These are phyloP conservation scores for Mycena amicta DNA, from an alignment of 768 basidiomycete genomes.

Conservation along the genomic window DNA sequence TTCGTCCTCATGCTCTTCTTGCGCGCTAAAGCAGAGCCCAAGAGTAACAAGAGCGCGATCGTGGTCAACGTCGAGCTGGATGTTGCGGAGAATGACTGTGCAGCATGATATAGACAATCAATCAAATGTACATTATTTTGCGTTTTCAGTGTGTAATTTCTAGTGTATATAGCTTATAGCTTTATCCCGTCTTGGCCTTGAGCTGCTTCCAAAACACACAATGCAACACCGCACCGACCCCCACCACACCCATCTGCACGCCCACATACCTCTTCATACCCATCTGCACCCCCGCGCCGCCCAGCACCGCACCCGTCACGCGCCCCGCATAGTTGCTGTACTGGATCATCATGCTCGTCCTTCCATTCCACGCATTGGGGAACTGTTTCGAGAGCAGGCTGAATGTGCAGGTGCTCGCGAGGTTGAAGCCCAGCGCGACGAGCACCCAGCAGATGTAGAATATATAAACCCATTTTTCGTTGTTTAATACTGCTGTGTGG, in stretches of 20 bases:
- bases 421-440: constrained; percentile 56
- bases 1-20: background rate
- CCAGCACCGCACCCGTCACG: constrained; percentile 51
- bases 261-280: background rate
- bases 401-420: too few species aligned
- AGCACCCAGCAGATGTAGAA: constrained; percentile 37
- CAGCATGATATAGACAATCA: background rate
- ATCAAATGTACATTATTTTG: too few species aligned
- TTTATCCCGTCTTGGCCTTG: background rate
- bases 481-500: too few species aligned
- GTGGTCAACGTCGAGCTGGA: background rate
- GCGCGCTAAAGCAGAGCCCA: background rate
- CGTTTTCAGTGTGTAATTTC: too few species aligned
- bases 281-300: constrained; percentile 40
- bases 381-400: constrained; percentile 58
- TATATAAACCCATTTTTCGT: too few species aligned
- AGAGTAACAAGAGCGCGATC: background rate
- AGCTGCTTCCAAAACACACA: background rate
- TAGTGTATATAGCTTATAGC: too few species aligned
- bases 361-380: constrained; percentile 46
- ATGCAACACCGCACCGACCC: background rate
- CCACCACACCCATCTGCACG: background rate
- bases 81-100: too few species aligned
- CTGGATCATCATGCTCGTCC: constrained; percentile 44
- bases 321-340: constrained; percentile 51